A percentile compares a stretch with the other conserved stretches of the same genome.
Evolutionary conservation across 768 basidiomycete genomes (phyloP).

Genomic region (Tricholoma furcatifolium): DNA sequence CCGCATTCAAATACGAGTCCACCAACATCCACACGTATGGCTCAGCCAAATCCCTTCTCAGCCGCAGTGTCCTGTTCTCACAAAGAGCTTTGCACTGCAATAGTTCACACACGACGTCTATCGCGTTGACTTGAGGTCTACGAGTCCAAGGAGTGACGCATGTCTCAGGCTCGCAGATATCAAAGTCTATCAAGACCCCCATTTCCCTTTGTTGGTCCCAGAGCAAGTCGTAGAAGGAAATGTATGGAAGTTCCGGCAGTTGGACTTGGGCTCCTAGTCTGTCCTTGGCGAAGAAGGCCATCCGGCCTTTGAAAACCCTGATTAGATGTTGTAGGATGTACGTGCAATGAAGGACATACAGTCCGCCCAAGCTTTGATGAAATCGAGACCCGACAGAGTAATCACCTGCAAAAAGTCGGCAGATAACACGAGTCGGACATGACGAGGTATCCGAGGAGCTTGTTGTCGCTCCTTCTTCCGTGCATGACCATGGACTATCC

Average conservation of each 20-base stretch:
- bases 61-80: conserved; percentile 3
- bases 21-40: conserved; percentile 14
- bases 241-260: not conserved
- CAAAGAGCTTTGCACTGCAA: conserved; percentile 11
- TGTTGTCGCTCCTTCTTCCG: conserved; percentile 1
- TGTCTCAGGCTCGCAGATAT: not conserved
- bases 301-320: not conserved
- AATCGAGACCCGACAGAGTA: conserved; percentile 6
- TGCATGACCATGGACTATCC: too few species aligned
- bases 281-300: not conserved
- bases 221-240: conserved; percentile 1
- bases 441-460: conserved; percentile 1
- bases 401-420: not conserved
- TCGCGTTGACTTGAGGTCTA: not conserved
- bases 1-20: not conserved
- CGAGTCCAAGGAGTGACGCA: not conserved
- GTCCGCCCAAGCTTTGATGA: conserved; percentile 16
- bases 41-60: conserved; percentile 10
- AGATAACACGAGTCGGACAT: conserved; percentile 1
- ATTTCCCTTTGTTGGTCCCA: conserved; percentile 2
- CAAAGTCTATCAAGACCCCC: conserved; percentile 15
- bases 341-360: not conserved
- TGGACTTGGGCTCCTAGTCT: not conserved
- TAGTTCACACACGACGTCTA: not conserved
- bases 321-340: not conserved